Percentiles rank a stretch among this genome's conserved stretches.
These are phyloP conservation scores for Colletotrichum sp. DNA, from an alignment of 2,329 filamentous ascomycete species.

Conservation along the genomic window DNA sequence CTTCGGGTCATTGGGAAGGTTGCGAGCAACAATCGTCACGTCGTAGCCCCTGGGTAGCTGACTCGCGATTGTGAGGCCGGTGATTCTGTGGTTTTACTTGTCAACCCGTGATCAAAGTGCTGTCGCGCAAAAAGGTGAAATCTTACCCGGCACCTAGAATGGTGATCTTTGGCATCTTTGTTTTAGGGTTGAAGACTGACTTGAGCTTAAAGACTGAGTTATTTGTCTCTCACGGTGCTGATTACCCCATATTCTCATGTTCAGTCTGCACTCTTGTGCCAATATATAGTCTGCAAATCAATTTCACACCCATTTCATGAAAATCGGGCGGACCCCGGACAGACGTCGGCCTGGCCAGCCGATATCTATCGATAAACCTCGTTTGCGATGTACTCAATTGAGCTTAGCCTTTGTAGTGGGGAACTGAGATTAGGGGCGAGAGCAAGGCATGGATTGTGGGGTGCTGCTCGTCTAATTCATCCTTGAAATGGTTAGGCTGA, in stretches of 20 bases:
- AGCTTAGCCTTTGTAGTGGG: background rate
- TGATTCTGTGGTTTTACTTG: background rate
- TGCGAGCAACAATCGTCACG: background rate
- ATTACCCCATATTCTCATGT: background rate
- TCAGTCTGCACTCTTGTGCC: rapidly evolving
- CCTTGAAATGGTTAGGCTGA: background rate
- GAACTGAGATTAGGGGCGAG: background rate
- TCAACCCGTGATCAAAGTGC: background rate
- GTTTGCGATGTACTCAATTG: background rate
- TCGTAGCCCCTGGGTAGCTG: background rate
- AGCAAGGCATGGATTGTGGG: background rate
- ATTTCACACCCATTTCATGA: background rate
- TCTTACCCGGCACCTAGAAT: background rate
- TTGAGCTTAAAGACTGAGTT: background rate
- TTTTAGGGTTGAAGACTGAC: background rate
- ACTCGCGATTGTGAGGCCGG: background rate
- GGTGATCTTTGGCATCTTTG: background rate
- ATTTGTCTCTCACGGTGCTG: background rate
- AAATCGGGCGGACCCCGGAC: too few species aligned
- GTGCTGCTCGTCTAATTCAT: background rate
- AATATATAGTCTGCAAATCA: background rate
- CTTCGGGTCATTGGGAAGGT: background rate
- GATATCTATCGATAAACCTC: background rate
- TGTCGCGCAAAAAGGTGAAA: background rate
- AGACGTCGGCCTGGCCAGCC: background rate